These are phyloP conservation scores for Leccinum aurantiacum DNA, from an alignment of 768 basidiomycete genomes.

Conservation along the genomic window DNA sequence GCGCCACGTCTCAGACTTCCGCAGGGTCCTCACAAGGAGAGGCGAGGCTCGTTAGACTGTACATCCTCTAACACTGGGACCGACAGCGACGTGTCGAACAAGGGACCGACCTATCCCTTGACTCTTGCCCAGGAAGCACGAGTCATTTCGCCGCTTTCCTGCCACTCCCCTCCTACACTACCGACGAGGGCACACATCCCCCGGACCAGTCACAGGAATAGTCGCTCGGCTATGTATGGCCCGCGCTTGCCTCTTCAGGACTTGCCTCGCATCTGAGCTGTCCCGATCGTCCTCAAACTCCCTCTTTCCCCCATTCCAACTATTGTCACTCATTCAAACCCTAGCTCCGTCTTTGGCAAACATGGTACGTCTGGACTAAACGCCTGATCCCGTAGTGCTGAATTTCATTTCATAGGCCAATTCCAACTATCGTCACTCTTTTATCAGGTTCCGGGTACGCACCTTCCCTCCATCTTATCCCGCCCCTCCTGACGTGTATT, in stretches of 20 bases:
- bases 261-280: slow-evolving; percentile 4
- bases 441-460: neutral
- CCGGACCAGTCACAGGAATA: slow-evolving; percentile 1
- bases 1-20: neutral
- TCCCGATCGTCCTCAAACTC: neutral
- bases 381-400: neutral
- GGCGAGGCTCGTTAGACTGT: slow-evolving; percentile 4
- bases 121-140: neutral
- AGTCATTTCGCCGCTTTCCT: neutral
- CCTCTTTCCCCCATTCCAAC: slow-evolving; percentile 5
- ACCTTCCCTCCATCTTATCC: neutral
- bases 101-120: slow-evolving; percentile 3
- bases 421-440: slow-evolving; percentile 18
- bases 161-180: slow-evolving; percentile 1
- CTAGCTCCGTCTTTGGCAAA: neutral
- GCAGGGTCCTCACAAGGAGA: neutral
- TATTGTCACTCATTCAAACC: slow-evolving; percentile 18
- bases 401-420: neutral
- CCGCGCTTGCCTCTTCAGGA: neutral
- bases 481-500: neutral
- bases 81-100: slow-evolving; percentile 3
- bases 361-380: neutral
- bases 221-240: slow-evolving; percentile 1
- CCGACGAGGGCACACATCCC: slow-evolving; percentile 5
- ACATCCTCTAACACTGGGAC: neutral